phyloP scores from a whole-genome alignment of 2,329 filamentous ascomycete species.

The Exophiala sp. region DNA sequence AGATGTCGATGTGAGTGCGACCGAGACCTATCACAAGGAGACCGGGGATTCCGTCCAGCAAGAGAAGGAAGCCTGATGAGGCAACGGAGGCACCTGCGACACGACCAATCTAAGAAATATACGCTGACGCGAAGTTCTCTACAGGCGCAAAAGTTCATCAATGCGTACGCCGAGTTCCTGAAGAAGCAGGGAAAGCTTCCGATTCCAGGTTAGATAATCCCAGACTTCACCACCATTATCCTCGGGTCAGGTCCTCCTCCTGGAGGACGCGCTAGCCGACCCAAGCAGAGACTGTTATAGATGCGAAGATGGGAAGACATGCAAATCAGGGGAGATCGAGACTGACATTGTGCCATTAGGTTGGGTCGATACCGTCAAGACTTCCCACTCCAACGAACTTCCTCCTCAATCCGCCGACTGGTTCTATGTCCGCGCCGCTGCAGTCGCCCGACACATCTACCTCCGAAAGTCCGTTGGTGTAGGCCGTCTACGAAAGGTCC shows the following conservation, averaged over 20 bases:
- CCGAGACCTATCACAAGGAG: conserved; percentile 23
- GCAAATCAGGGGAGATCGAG: neutral
- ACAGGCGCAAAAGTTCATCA: conserved; percentile 63
- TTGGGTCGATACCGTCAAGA: conserved; percentile 99
- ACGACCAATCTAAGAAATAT: neutral
- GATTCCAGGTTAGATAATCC: conserved; percentile 51
- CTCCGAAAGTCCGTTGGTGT: conserved; percentile 99
- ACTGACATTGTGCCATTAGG: conserved; percentile 46
- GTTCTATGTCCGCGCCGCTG: conserved; percentile 83
- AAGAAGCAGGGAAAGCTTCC: conserved; percentile 66
- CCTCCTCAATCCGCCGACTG: conserved; percentile 98
- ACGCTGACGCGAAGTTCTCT: conserved; percentile 12
- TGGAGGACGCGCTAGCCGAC: neutral
- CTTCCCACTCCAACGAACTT: conserved; percentile 90
- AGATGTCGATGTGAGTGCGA: conserved; percentile 55
- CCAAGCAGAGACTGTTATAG: neutral
- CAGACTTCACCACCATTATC: neutral
- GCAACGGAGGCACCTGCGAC: neutral
- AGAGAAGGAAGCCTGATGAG: neutral
- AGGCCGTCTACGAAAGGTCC: conserved; percentile 91
- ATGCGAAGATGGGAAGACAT: neutral
- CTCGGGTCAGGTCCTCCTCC: neutral
- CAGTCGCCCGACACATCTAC: conserved; percentile 97
- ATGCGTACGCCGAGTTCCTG: conserved; percentile 62
- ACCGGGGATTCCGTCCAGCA: neutral